Evolutionary conservation across 2,329 filamentous ascomycete genomes (phyloP).

Genomic region (Aspergillus fischeri): DNA sequence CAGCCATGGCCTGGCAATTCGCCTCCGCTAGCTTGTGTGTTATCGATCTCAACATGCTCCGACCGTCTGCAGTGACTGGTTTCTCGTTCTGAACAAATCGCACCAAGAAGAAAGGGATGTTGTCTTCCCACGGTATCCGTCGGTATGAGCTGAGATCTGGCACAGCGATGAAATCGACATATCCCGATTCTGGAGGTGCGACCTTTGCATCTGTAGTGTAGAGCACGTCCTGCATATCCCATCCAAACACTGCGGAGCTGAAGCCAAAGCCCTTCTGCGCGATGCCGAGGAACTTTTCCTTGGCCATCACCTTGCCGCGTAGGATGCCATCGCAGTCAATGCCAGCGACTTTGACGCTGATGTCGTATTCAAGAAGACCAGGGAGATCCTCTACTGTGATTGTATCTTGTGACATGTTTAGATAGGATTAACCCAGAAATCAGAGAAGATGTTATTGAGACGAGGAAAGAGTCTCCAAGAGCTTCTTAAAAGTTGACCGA

Average conservation of each 20-base stretch:
- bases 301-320: constrained; percentile 83
- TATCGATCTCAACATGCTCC: constrained; percentile 66
- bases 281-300: constrained; percentile 84
- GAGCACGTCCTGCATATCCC: constrained; percentile 93
- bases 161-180: constrained; percentile 75
- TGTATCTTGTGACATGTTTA: constrained; percentile 9
- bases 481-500: background rate
- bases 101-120: constrained; percentile 78
- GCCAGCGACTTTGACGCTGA: constrained; percentile 78
- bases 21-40: constrained; percentile 61
- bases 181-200: constrained; percentile 82
- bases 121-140: constrained; percentile 82
- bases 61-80: constrained; percentile 70
- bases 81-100: constrained; percentile 72
- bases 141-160: constrained; percentile 72
- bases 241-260: constrained; percentile 88
- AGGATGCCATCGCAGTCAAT: constrained; percentile 81
- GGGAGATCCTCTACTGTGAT: constrained; percentile 61
- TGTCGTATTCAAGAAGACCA: constrained; percentile 63
- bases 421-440: background rate
- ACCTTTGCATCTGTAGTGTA: constrained; percentile 64
- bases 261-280: constrained; percentile 77
- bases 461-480: background rate
- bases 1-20: constrained; percentile 78
- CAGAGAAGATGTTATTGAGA: background rate